These are phyloP conservation scores for Coniochaeta prunicola DNA, from an alignment of 2,329 filamentous ascomycete species.

Conservation along the genomic window DNA sequence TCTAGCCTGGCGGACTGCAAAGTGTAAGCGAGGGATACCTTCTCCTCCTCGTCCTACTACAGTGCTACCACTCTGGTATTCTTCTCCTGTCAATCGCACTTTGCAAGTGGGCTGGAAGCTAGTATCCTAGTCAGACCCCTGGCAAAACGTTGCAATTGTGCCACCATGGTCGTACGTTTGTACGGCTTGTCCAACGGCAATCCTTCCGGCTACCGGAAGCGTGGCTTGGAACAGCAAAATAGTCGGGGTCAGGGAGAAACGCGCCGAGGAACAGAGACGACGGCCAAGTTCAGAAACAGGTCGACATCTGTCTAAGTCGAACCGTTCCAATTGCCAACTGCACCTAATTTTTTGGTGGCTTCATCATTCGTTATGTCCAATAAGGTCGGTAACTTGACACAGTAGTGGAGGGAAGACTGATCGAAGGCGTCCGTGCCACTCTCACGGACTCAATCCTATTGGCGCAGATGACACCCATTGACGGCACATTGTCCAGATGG, in stretches of 20 bases:
- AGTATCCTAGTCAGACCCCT: neutral
- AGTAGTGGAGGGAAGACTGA: neutral
- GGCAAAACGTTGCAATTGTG: neutral
- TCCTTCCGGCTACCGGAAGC: neutral
- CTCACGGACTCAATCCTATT: neutral
- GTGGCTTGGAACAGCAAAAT: neutral
- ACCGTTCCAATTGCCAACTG: neutral
- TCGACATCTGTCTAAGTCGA: neutral
- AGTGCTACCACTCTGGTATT: neutral
- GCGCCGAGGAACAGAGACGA: neutral
- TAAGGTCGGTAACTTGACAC: too few relatives aligned
- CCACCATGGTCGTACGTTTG: neutral
- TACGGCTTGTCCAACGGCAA: neutral
- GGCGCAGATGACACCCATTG: neutral
- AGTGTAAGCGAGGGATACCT: neutral
- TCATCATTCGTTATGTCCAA: neutral
- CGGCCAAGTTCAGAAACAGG: neutral
- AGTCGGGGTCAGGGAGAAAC: neutral
- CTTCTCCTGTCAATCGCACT: neutral
- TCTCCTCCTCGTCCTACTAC: neutral
- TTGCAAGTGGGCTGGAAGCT: neutral
- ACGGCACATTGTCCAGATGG: neutral
- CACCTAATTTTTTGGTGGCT: neutral
- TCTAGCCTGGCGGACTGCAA: neutral
- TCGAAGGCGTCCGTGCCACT: neutral